Base-by-base conservation (phyloP, 2,329 filamentous ascomycete species). In the Pyrenophora seminiperda region DNA sequence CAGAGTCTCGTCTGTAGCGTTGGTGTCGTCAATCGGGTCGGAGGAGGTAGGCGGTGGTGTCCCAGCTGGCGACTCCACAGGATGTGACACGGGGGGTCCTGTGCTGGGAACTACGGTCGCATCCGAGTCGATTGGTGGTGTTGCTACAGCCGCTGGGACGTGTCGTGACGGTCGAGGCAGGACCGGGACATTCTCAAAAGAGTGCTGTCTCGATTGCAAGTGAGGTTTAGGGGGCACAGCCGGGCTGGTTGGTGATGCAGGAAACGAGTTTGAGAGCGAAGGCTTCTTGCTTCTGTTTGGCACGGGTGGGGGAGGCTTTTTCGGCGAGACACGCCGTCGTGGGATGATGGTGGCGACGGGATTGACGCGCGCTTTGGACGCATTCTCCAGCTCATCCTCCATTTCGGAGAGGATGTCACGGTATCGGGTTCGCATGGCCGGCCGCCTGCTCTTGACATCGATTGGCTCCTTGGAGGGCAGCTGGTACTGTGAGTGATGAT, bases 401-500 rank as follows among this genome's bases (percentile, higher is more conserved):
- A 73, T 66, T 7, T 68, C 65, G 7, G 60, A 44, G 18, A 73
- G 19, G 14, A 73, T 66, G 17, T 64, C 52, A 17, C 56, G 44
- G 32, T 68, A 71, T 15, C 56, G 54, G 2, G 54, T 30, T 22
- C 54, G 52, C 20, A 69, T 42, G 3, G 49, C 33, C 19, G 53
- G 48, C 18, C 45, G 53, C 31, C 48, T 50, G 6, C 47, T 37
- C 18, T 49, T 42, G 13, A 34, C n/a, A 6, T 58, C 53, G 4
- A 47, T 30, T 1, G 50, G 29, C 3, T 53, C 44, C 22, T 61
- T 62, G 5, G 53, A 41, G 5, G 54, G 58, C 5, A 71, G 41
- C 39, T 71, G 70, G 32, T 72, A 56, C 27, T 66, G 45, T 4
- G 68, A 49, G 54, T 75, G 72, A 9, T 55, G 52, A 22, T 73